Base-by-base conservation (phyloP, 78 protist genomes). In the Polysphondylium violaceum region DNA sequence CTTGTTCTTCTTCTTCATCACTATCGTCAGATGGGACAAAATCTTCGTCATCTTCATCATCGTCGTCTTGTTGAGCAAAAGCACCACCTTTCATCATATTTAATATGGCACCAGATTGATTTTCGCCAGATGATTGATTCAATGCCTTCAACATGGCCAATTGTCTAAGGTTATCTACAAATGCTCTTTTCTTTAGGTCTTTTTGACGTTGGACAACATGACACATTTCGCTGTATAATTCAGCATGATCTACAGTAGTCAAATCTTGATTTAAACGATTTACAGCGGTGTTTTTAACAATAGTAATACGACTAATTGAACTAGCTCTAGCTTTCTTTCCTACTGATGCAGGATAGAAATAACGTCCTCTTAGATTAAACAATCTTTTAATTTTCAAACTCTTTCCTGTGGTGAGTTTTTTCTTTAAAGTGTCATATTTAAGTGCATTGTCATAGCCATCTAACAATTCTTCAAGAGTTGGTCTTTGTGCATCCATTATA, bases 231-330 rank as follows among this genome's bases (percentile, higher is more conserved):
- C 11, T 38, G 53, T 65, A 65, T 25, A 65, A 38, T 38, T 0
- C 73, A 11, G 33, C 73, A 65, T 65, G n/a, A n/a, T n/a, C n/a
- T n/a, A n/a, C 73, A 2, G 73, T 65, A 21, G 73, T 51, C 23
- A n/a, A 25, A 5, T 38, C 53, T 21, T 36, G 31, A 29, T 38
- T 33, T 17, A 65, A 65, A 65, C 21, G 73, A n/a, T 65, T 65
- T 51, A 65, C 40, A 38, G 73, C 73, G 1, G 73, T 65, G 8
- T 65, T 65, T 38, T 65, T 65, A 38, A 65, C 11, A 17, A 65
- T 17, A n/a, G 50, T 65, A 6, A 65, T n/a, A 38, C 40, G 8
- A 6, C n/a, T n/a, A n/a, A n/a, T n/a, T n/a, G n/a, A n/a, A n/a
- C n/a, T n/a, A n/a, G 50, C 17, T 38, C 31, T 3, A 38, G 41